These are phyloP conservation scores for Candida dajiaensis DNA, from an alignment of 805 yeast genomes.

Conservation along the genomic window DNA sequence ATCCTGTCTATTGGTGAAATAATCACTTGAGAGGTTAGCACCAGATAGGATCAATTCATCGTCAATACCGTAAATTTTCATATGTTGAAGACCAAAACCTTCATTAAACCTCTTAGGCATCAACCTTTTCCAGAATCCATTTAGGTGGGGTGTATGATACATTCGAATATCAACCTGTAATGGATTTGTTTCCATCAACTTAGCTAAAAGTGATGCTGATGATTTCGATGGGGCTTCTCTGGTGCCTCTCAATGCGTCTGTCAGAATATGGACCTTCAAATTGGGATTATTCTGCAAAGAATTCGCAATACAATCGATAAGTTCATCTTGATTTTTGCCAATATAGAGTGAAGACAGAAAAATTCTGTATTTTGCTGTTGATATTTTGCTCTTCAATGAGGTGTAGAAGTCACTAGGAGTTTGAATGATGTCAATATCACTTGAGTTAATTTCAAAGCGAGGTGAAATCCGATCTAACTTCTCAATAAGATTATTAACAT, in stretches of 20 bases:
- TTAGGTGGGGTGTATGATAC: constrained; percentile 84
- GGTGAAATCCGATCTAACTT: constrained; percentile 65
- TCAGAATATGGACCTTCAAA: constrained; percentile 63
- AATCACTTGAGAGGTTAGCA: constrained; percentile 87
- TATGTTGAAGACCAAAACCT: constrained; percentile 89
- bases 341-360: constrained; percentile 83
- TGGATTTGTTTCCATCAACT: constrained; percentile 59
- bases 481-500: constrained; percentile 35
- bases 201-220: constrained; percentile 69
- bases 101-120: constrained; percentile 87
- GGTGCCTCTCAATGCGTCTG: constrained; percentile 89
- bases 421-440: constrained; percentile 54
- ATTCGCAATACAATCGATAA: constrained; percentile 52
- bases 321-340: constrained; percentile 77
- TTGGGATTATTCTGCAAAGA: constrained; percentile 57
- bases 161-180: constrained; percentile 71
- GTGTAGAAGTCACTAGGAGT: constrained; percentile 72
- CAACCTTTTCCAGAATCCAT: constrained; percentile 55
- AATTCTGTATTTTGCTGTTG: constrained; percentile 54
- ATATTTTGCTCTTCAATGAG: constrained; percentile 56
- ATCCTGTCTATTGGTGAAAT: constrained; percentile 93
- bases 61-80: constrained; percentile 95
- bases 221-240: constrained; percentile 81
- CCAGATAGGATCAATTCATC: constrained; percentile 84
- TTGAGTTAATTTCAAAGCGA: constrained; percentile 50